Evolutionary conservation across 2,329 filamentous ascomycete genomes (phyloP), one percentile per base, ranked within the genome.

Genomic region (Diaporthe vaccinii): DNA sequence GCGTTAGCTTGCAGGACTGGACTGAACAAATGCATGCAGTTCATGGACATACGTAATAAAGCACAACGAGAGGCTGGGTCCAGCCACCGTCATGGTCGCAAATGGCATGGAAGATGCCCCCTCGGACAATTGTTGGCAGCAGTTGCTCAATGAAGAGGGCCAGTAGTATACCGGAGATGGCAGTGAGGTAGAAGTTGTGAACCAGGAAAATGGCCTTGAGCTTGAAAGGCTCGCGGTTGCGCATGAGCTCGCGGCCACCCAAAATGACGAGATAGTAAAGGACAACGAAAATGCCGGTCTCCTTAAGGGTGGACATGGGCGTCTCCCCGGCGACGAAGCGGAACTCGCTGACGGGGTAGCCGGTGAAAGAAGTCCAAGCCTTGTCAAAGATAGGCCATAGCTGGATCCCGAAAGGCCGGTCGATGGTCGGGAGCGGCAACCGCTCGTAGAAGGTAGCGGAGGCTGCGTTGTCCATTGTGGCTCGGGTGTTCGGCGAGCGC

Each of bases 301-400:
- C 92, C 85, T 93, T 93, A 81, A 98, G 88, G 5, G 96, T 98
- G 73, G 96, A 98, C 90, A 98, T 93, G 77, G 95, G 94, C 41
- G 96, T 98, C 84, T 92, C 87, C 81, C 95, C 95, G 58, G 92
- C 90, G 76, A 92, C 89, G 86, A 98, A 98, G 78, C 90, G 87
- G 87, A 98, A 98, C 77, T 98, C 92, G 79, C 95, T 92, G 77
- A 94, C 93, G 78, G 94, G 92, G 86, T 96, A 98, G 81, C 96
- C 96, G 75, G 90, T 90, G 78, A 95, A 88, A 75, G 89, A 84
- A 83, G 93, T 93, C 86, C 93, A 98, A 80, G 89, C 92, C 88
- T 95, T 95, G 87, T 93, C 94, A 90, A 98, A 98, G 86, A 97
- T 92, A 80, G 96, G 95, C 97, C 97, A 98, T 85, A 98, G 87